Base-by-base conservation (phyloP, 2,329 filamentous ascomycete genomes). In the Dothiorella sarmentorum region DNA sequence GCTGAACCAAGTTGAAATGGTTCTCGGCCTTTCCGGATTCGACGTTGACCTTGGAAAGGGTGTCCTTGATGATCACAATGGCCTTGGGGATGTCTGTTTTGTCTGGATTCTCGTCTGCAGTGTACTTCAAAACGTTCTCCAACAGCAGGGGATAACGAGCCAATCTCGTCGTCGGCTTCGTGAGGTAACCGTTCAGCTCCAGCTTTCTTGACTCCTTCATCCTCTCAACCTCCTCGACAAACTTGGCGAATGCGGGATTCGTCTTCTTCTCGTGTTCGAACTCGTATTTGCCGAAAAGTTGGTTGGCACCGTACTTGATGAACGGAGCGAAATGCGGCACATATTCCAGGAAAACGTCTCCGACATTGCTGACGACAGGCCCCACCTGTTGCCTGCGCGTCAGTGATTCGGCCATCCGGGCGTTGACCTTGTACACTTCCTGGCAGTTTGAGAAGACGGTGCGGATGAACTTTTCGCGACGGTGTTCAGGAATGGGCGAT, bases 11-110 rank as follows among this genome's bases (percentile, higher is more conserved):
- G 71, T 97, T 97, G 80, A 96, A 97, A 55, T 94, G 88, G 71
- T 99, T 99, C 75, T 99, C 94, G 0, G 94, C 91, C 77, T 96
- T 97, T 66, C 94, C 94, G 64, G 91, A 96, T 73, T 97, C 94
- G 13, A 90, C 84, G 69, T 99, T 99, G 69, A 99, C 94, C 63
- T 90, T 84, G 53, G 85, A 88, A 51, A 99, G 78, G 65, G 96
- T 88, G 65, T 93, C 90, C 67, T 90, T 87, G 75, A 99, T 97
- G 72, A 91, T 83, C 26, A 81, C 84, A 65, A 97, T 85, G 7
- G 94, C 94, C 73, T 91, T 91, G 1, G 93, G 94, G 62, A 99
- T 89, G 69, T 97, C 91, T 65, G 91, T 85, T 75, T 90, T 93
- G 71, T 99, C 94, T 1, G 90, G 87, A 64, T 89, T 96, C 59